A percentile compares a stretch with the other conserved stretches of the same genome.
Conservation (phyloP, 805 yeast genomes). For the Candida hungchunana region DNA sequence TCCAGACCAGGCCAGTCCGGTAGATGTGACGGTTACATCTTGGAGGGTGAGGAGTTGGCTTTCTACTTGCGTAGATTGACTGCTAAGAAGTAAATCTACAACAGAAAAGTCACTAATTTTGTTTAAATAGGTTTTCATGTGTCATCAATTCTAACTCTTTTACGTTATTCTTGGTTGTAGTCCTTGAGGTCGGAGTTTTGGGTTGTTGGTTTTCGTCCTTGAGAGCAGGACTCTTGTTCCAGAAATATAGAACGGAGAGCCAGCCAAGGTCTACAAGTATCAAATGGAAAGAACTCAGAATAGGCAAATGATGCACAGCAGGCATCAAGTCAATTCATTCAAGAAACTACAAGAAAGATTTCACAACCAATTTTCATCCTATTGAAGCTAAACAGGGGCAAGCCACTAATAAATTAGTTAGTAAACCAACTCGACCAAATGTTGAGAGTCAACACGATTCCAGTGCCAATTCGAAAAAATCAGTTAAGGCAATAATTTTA, state of each 20-base stretch:
- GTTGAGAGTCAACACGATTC: too few species aligned
- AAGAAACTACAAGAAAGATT: not conserved
- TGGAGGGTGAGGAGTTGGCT: slow-evolving; percentile 99
- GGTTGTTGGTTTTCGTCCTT: too few species aligned
- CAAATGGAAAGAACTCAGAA: not conserved
- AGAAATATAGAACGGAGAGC: too few species aligned
- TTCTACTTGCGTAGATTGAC: slow-evolving; percentile 99
- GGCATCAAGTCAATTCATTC: not conserved
- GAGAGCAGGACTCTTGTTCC: too few species aligned
- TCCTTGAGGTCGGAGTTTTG: too few species aligned
- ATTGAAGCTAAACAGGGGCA: not conserved
- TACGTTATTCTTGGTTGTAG: slow-evolving; percentile 15
- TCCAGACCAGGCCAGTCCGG: slow-evolving; percentile 99
- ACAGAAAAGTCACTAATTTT: slow-evolving; percentile 13
- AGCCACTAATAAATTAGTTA: too few species aligned
- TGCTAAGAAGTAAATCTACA: slow-evolving; percentile 82
- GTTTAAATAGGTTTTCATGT: slow-evolving; percentile 21
- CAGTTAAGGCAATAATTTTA: slow-evolving; percentile 33
- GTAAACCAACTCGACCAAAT: not conserved
- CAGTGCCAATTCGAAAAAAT: slow-evolving; percentile 4
- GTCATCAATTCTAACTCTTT: slow-evolving; percentile 25
- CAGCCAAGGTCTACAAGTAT: too few species aligned
- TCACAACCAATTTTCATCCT: not conserved
- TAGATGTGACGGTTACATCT: slow-evolving; percentile 99
- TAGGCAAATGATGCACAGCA: not conserved